Percentiles rank a stretch among this genome's conserved stretches.
Evolutionary conservation across 176 grass and related monocot species (phyloP).

Genomic region (Neostapfia colusana): DNA sequence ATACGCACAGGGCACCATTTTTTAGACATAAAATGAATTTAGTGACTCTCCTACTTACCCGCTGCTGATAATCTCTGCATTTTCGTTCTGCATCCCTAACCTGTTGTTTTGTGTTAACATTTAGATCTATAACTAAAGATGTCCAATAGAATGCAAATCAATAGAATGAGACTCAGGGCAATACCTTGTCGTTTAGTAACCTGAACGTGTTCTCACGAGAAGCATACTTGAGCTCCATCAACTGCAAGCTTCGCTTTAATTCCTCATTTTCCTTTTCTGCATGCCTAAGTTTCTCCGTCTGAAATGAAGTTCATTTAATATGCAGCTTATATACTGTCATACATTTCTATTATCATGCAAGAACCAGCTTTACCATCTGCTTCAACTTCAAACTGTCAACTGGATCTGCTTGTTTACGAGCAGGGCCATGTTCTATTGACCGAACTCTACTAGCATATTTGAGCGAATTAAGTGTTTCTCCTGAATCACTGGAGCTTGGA

Average conservation of each 20-base stretch:
- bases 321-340: not conserved
- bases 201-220: conserved; percentile 76
- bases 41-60: conserved; percentile 48
- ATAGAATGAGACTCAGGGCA: conserved; percentile 4
- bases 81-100: conserved; percentile 73
- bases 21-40: conserved; percentile 13
- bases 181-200: conserved; percentile 80
- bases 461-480: conserved; percentile 79
- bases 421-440: conserved; percentile 80
- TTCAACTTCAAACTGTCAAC: conserved; percentile 86
- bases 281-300: conserved; percentile 70
- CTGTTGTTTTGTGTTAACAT: conserved; percentile 40
- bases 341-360: conserved; percentile 15
- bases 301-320: conserved; percentile 35
- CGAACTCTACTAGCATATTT: conserved; percentile 94
- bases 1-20: not conserved
- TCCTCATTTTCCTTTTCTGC: conserved; percentile 72
- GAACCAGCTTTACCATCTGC: conserved; percentile 69
- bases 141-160: conserved; percentile 6
- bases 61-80: conserved; percentile 64
- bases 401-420: conserved; percentile 81
- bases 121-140: conserved; percentile 24
- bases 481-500: conserved; percentile 80
- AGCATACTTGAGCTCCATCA: conserved; percentile 75
- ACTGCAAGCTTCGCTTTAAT: conserved; percentile 61